These are phyloP conservation scores for Linnemannia exigua DNA, from an alignment of 192 early-diverging fungal species.

Conservation along the genomic window DNA sequence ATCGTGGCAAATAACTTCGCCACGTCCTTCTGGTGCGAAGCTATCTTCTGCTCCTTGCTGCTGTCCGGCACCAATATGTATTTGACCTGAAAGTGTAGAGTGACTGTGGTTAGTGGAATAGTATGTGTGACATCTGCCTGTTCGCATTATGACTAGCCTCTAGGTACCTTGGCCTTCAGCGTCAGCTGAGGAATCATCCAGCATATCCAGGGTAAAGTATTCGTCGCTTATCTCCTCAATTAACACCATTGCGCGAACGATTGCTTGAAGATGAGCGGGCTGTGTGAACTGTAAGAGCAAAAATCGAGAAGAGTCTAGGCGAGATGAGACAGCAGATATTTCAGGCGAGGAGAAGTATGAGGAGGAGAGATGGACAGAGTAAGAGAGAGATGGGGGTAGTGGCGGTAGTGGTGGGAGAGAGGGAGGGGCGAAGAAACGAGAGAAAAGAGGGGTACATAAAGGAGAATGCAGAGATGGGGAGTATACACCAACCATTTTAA, in stretches of 20 bases:
- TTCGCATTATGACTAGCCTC: neutral
- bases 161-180: neutral
- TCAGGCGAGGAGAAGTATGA: too few relatives aligned
- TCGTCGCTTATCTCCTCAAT: conserved; percentile 1
- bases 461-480: too few relatives aligned
- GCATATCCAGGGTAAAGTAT: neutral
- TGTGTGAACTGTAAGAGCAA: neutral
- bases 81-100: neutral
- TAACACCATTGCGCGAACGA: neutral
- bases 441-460: too few relatives aligned
- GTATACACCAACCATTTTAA: too few relatives aligned
- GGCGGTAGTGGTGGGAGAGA: too few relatives aligned
- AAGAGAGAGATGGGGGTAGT: too few relatives aligned
- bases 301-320: too few relatives aligned
- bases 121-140: neutral
- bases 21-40: neutral
- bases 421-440: too few relatives aligned
- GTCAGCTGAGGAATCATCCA: neutral
- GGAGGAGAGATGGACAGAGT: too few relatives aligned
- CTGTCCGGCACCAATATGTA: neutral
- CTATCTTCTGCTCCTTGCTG: neutral
- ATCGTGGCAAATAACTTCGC: neutral
- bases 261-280: neutral
- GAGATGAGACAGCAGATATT: too few relatives aligned
- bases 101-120: neutral